Evolutionary conservation across 148 eudicot species (phyloP).

Genomic region (Chenopodium formosanum): DNA sequence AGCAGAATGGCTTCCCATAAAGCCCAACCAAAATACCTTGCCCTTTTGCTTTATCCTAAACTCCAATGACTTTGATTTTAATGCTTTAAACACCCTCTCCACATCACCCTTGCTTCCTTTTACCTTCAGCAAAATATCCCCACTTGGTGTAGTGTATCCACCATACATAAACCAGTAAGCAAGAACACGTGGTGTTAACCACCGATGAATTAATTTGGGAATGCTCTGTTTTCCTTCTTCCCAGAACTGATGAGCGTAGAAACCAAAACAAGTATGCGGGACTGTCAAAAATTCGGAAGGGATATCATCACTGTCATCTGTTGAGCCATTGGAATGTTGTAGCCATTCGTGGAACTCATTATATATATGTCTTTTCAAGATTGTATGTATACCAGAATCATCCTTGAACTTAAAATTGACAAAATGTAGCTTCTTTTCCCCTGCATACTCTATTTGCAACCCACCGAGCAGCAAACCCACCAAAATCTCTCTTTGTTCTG

Average conservation of each 20-base stretch:
- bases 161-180: slow-evolving; percentile 96
- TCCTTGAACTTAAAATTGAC: slow-evolving; percentile 63
- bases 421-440: slow-evolving; percentile 41
- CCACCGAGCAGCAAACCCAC: slow-evolving; percentile 86
- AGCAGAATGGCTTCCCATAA: slow-evolving; percentile 62
- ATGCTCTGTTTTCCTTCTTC: slow-evolving; percentile 50
- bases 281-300: slow-evolving; percentile 56
- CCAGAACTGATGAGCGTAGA: slow-evolving; percentile 87
- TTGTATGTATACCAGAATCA: slow-evolving; percentile 41
- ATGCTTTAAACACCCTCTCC: slow-evolving; percentile 52
- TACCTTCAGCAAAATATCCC: slow-evolving; percentile 75
- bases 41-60: slow-evolving; percentile 69
- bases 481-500: slow-evolving; percentile 80
- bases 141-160: slow-evolving; percentile 72
- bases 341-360: slow-evolving; percentile 83
- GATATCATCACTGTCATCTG: slow-evolving; percentile 40
- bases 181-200: slow-evolving; percentile 88
- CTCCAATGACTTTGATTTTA: slow-evolving; percentile 58
- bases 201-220: slow-evolving; percentile 79
- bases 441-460: slow-evolving; percentile 50
- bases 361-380: slow-evolving; percentile 61
- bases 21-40: slow-evolving; percentile 77
- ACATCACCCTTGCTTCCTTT: slow-evolving; percentile 62
- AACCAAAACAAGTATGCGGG: slow-evolving; percentile 61
- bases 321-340: slow-evolving; percentile 33